Evolutionary conservation across 1,284 basidiomycete genomes (phyloP).

Genomic region (Apiotrichum mycotoxinovorans): DNA sequence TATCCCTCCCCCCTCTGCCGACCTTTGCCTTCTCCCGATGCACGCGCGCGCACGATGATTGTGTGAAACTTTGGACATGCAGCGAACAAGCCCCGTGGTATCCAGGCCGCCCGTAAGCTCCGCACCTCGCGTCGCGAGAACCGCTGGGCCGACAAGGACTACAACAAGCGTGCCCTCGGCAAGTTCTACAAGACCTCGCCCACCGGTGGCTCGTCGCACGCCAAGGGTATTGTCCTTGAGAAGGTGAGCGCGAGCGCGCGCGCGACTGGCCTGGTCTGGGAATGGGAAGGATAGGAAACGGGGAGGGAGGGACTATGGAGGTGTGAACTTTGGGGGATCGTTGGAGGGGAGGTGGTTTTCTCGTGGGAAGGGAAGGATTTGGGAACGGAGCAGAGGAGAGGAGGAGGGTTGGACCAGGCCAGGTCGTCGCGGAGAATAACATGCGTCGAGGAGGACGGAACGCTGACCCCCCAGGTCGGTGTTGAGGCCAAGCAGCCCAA

Average conservation of each 20-base stretch:
- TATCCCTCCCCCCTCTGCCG: neutral
- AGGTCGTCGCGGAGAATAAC: neutral
- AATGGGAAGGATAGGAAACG: neutral
- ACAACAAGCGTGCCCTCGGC: slow-evolving; percentile 99
- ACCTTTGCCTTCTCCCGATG: neutral
- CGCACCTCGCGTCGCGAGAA: slow-evolving; percentile 90
- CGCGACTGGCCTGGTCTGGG: neutral
- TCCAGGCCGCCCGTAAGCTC: slow-evolving; percentile 98
- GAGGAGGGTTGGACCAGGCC: neutral
- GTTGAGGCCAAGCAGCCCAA: slow-evolving; percentile 79
- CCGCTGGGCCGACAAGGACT: slow-evolving; percentile 99
- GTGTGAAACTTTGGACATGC: neutral
- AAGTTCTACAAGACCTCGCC: slow-evolving; percentile 99
- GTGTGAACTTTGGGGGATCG: slow-evolving; percentile 57
- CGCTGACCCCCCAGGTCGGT: slow-evolving; percentile 51
- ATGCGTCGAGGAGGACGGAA: neutral
- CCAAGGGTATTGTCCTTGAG: slow-evolving; percentile 99
- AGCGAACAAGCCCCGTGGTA: slow-evolving; percentile 96
- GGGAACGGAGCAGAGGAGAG: neutral
- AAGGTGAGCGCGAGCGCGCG: slow-evolving; percentile 56
- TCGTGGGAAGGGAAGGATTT: neutral
- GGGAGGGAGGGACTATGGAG: neutral
- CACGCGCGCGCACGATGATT: neutral
- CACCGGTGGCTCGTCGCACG: slow-evolving; percentile 98
- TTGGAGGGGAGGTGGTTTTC: neutral